Evolutionary conservation across 192 early-diverging fungal genomes (phyloP), one percentile per base, ranked within the genome.

Genomic region (Coemansia aciculifera): DNA sequence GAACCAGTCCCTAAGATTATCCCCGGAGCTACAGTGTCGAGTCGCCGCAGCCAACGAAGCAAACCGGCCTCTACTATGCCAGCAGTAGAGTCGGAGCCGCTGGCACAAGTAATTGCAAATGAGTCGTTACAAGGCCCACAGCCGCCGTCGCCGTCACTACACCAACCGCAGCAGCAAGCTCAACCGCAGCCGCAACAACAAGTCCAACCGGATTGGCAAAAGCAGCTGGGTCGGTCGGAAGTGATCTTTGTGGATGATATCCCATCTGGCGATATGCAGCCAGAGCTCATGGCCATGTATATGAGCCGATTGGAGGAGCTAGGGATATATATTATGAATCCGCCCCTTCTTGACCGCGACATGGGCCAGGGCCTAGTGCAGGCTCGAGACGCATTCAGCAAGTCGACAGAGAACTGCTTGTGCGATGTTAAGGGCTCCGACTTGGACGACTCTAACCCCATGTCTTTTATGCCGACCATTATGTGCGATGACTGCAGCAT

Each of bases 401-500:
- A 11, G 13, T 8, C 70, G 59, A 67, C 46, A 1, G 75, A 74
- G 13, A 78, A 81, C 74, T 85, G 84, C 60, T 52, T 81, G 31
- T 85, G 84, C 65, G 56, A 79, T 46, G 6, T 65, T 15, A n/a
- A 48, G 13, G 76, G 76, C 27, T 19, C 42, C 12, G 68, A 78
- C 19, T 43, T 74, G 29, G 49, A 29, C 49, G 19, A 34, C 27
- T 29, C 54, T 32, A 31, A n/a, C 15, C 15, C 54, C 2, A 48
- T 72, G 64, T 68, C 69, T 0, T 21, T 19, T 9, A 64, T 43
- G 51, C 71, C 81, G 2, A 90, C 88, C 74, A 81, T 93, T 6
- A 76, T 85, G 49, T 92, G 90, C 64, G 86, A 89, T 56, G 31
- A 64, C n/a, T 92, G 90, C 49, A 75, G 83, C 3, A 87, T 87